These are phyloP conservation scores for Aureobasidium sp. DNA, from an alignment of 2,329 filamentous ascomycete species.

Conservation along the genomic window DNA sequence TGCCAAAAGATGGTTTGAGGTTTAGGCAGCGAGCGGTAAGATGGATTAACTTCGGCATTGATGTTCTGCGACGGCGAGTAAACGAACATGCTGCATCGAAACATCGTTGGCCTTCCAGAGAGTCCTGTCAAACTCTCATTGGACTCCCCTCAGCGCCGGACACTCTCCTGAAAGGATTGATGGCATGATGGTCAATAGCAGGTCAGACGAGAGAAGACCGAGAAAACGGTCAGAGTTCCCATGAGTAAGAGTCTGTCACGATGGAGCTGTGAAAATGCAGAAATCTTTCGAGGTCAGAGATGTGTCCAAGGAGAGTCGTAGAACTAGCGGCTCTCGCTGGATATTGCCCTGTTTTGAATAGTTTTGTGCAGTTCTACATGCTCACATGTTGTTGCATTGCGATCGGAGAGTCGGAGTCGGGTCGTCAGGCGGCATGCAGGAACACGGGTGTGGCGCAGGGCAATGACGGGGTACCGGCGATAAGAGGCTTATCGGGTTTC, in stretches of 20 bases:
- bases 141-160: too few species aligned
- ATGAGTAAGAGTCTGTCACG: background rate
- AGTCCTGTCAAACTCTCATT: too few species aligned
- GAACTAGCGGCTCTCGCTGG: background rate
- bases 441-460: slow-evolving; percentile 13
- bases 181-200: too few species aligned
- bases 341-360: background rate
- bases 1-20: background rate
- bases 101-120: too few species aligned
- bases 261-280: background rate
- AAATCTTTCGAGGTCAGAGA: background rate
- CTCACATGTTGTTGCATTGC: background rate
- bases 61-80: too few species aligned
- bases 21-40: slow-evolving; percentile 3
- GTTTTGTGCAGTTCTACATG: background rate
- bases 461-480: background rate
- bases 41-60: background rate
- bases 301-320: background rate
- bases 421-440: slow-evolving; percentile 1
- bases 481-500: slow-evolving; percentile 1
- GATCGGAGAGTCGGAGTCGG: background rate
- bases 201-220: too few species aligned
- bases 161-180: too few species aligned
- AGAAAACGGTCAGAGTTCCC: background rate
- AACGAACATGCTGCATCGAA: too few species aligned